A percentile compares a stretch with the other conserved stretches of the same genome.
These are phyloP conservation scores for Backusella luteola DNA, from an alignment of 192 early-diverging fungal species.

Conservation along the genomic window DNA sequence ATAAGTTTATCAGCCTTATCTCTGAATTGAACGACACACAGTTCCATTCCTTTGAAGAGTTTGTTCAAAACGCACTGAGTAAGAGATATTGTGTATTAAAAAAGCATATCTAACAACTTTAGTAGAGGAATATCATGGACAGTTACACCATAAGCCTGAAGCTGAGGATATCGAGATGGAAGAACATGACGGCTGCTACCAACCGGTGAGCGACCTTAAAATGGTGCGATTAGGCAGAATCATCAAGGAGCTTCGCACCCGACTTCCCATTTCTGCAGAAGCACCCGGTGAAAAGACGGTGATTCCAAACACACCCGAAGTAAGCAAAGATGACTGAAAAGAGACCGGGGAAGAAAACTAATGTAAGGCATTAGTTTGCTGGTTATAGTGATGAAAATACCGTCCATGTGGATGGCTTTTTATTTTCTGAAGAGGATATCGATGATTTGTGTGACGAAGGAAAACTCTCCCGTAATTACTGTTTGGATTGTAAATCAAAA, in stretches of 20 bases:
- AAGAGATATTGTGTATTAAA: background rate
- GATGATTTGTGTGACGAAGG: conserved; percentile 58
- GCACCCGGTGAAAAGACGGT: conserved; percentile 48
- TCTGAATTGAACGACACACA: conserved; percentile 27
- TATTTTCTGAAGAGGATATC: conserved; percentile 57
- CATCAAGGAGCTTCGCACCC: conserved; percentile 48
- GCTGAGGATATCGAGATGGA: conserved; percentile 17
- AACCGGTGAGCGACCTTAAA: conserved; percentile 28
- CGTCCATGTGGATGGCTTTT: conserved; percentile 57
- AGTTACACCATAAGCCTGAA: conserved; percentile 25
- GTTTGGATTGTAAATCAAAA: conserved; percentile 49
- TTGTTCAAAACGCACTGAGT: conserved; percentile 33
- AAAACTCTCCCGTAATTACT: conserved; percentile 53
- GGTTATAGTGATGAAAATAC: conserved; percentile 52
- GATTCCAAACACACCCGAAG: conserved; percentile 47
- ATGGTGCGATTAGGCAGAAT: conserved; percentile 46
- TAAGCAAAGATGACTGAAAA: conserved; percentile 12
- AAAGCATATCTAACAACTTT: background rate
- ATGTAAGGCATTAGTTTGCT: conserved; percentile 34
- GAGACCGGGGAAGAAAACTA: background rate
- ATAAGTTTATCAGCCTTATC: conserved; percentile 29
- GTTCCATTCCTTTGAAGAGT: conserved; percentile 31
- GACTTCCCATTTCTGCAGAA: conserved; percentile 51
- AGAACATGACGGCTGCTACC: conserved; percentile 22
- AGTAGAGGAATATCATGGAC: conserved; percentile 33